Conservation (phyloP, 2,329 filamentous ascomycete species). For the Fusarium sp. region DNA sequence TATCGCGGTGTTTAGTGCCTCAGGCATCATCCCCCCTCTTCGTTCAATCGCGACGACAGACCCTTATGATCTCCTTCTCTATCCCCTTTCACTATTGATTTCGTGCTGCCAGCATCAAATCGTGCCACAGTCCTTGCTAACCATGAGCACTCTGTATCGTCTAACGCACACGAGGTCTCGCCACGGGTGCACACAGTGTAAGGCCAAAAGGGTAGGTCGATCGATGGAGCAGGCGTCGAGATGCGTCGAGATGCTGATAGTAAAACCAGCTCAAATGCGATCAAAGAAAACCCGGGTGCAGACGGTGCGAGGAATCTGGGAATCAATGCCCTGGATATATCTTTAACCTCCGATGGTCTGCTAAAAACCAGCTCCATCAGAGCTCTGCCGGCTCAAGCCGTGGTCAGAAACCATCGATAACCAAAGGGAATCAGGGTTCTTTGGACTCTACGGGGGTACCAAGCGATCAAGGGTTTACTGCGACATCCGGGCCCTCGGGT, state of each 20-base stretch:
- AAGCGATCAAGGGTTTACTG: not conserved
- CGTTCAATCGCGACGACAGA: not conserved
- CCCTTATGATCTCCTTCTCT: not conserved
- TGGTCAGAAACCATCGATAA: not conserved
- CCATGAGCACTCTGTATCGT: not conserved
- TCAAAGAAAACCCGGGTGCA: constrained; percentile 31
- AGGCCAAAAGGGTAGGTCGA: not conserved
- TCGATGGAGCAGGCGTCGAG: not conserved
- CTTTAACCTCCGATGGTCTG: constrained; percentile 37
- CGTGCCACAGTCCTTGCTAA: not conserved
- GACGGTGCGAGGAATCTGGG: constrained; percentile 33
- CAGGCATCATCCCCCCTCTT: not conserved
- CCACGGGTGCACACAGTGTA: not conserved
- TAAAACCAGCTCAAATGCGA: constrained; percentile 33
- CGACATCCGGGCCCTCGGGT: not conserved
- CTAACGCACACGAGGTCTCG: not conserved
- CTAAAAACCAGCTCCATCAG: constrained; percentile 19
- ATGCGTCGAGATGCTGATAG: not conserved
- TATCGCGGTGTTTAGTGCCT: not conserved
- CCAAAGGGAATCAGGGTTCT: not conserved
- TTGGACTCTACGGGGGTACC: too few relatives aligned
- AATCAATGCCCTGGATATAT: constrained; percentile 37
- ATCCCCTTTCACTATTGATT: not conserved
- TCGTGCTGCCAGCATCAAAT: not conserved
- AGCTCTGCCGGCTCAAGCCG: not conserved